phyloP scores from a whole-genome alignment of 441 rosid species.

The Dalechampia spathulata region DNA sequence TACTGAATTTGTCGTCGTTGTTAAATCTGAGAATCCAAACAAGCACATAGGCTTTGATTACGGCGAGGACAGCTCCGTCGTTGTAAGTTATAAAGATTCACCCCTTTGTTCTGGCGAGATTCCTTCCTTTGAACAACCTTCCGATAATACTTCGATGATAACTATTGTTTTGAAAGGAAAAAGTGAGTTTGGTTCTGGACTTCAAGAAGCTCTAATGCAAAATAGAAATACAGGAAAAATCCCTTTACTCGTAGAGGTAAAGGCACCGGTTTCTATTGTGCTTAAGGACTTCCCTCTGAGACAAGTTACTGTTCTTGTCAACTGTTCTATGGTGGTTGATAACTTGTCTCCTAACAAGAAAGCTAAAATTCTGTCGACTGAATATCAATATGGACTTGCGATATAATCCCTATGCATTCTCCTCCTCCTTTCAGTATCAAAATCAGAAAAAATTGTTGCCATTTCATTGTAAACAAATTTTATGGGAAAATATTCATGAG shows the following conservation, averaged over 20 bases:
- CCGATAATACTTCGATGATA: conserved; percentile 19
- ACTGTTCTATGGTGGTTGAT: conserved; percentile 42
- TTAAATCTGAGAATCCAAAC: conserved; percentile 42
- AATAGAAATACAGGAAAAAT: conserved; percentile 27
- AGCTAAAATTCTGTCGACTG: conserved; percentile 25
- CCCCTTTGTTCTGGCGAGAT: conserved; percentile 35
- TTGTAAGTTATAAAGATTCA: conserved; percentile 21
- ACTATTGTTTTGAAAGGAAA: conserved; percentile 27
- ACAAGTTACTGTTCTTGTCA: conserved; percentile 24
- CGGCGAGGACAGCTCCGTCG: conserved; percentile 32
- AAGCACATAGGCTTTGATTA: conserved; percentile 25
- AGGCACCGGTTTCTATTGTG: conserved; percentile 33
- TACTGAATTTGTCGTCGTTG: conserved; percentile 28
- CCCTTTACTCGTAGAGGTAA: conserved; percentile 33
- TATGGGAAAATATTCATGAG: neutral
- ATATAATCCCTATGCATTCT: conserved; percentile 6
- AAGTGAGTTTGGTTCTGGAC: conserved; percentile 28
- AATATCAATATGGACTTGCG: conserved; percentile 18
- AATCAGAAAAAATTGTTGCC: neutral
- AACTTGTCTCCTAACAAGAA: conserved; percentile 29
- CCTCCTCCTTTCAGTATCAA: conserved; percentile 5
- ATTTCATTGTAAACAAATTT: neutral
- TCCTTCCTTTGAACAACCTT: conserved; percentile 35
- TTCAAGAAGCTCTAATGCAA: conserved; percentile 28
- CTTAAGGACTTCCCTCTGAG: conserved; percentile 23